A percentile compares a stretch with the other conserved stretches of the same genome.
phyloP scores from a whole-genome alignment of 768 basidiomycete genomes.

The Hypsizygus marmoreus region DNA sequence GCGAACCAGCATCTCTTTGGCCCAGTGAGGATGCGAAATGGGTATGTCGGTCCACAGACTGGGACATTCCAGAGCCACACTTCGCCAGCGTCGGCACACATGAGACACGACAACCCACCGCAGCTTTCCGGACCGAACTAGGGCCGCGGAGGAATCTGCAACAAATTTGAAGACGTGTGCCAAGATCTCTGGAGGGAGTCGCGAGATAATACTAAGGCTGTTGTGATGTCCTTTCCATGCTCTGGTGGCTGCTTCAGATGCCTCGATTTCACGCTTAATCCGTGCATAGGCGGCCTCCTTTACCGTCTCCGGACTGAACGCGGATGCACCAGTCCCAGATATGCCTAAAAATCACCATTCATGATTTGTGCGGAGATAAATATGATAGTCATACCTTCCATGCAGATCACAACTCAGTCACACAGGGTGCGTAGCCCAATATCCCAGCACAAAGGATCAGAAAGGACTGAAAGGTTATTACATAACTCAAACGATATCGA shows the following conservation, averaged over 20 bases:
- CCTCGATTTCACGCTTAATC: neutral
- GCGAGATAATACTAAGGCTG: neutral
- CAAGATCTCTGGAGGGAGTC: neutral
- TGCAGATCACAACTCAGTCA: too few species aligned
- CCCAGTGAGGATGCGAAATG: neutral
- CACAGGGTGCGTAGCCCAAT: too few species aligned
- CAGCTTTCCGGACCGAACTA: neutral
- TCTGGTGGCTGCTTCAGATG: neutral
- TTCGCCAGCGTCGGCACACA: neutral
- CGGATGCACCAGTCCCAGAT: neutral
- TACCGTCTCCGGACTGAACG: neutral
- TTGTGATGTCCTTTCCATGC: neutral
- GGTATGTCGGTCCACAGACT: neutral
- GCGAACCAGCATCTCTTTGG: neutral
- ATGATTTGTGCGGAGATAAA: too few species aligned
- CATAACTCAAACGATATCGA: too few species aligned
- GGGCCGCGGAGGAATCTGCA: neutral
- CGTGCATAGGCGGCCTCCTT: neutral
- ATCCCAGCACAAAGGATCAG: too few species aligned
- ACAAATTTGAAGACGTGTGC: neutral
- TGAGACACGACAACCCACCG: neutral
- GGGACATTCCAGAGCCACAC: neutral
- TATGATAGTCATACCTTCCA: too few species aligned
- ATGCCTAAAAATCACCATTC: too few species aligned
- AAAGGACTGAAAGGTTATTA: too few species aligned